Base-by-base conservation (phyloP, 768 basidiomycete genomes). In the Gelatoporia subvermispora region DNA sequence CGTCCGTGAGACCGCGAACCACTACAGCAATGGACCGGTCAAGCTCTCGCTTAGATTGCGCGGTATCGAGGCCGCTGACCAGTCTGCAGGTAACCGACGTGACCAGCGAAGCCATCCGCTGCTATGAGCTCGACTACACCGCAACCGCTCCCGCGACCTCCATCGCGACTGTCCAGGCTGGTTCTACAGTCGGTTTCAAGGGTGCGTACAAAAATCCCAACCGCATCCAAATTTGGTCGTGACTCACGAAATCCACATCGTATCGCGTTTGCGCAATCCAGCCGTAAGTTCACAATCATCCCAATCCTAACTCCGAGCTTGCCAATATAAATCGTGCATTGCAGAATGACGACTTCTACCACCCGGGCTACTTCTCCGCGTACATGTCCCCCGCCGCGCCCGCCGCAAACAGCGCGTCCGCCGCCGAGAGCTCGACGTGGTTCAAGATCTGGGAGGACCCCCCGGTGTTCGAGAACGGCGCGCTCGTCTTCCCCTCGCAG, bases 381-480 rank as follows among this genome's bases (percentile, higher is more conserved):
- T 66, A 66, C 52, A 61, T 68, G 64, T 60, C 61, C 37, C 52
- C 54, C 20, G 66, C 65, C 0, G 47, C 45, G 44, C 67, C 53
- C 3, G 56, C 51, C 31, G 61, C 54, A 51, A 58, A 56, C 57
- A 58, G 52, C 36, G 63, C 62, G 46, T 58, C 49, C 24, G 75
- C 72, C 15, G 74, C 71, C 4, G 62, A 67, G 9, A 69, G 69
- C n/a, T 66, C 62, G 49, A 72, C 68, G 13, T 74, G 72, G 68
- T 73, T 72, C 64, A 72, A 74, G 63, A 66, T 73, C 43, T 72
- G 69, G 66, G 66, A 75, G 55, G 44, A 61, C 43, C 22, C 52
- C 3, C 58, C 64, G 5, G 47, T 49, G 17, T 63, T 52, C 41
- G 51, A 58, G 54, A 52, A 60, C 50, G 50, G 62, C 40, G 43